phyloP scores from a whole-genome alignment of 179 eudicot species.

The Vitellaria paradoxa region DNA sequence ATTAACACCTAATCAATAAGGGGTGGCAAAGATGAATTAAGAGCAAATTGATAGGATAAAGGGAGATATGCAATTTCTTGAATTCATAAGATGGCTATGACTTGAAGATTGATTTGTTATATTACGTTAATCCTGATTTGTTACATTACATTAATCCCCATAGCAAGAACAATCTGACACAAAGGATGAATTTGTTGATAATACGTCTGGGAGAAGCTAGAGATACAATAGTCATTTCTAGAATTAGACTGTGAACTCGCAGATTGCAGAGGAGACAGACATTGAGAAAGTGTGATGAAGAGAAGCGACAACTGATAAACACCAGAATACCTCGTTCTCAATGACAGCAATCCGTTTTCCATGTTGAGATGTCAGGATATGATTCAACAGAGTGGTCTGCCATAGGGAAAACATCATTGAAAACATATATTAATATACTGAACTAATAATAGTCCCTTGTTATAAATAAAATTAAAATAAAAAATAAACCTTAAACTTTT shows the following conservation, averaged over 20 bases:
- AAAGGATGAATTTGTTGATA: neutral
- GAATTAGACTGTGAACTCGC: neutral
- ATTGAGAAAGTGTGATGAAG: neutral
- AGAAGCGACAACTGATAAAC: neutral
- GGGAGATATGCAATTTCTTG: too few species aligned
- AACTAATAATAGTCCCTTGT: neutral
- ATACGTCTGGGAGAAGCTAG: too few species aligned
- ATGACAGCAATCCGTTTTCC: conserved; percentile 94
- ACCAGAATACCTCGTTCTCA: conserved; percentile 75
- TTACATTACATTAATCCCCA: neutral
- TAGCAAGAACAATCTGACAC: neutral
- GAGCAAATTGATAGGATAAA: too few species aligned
- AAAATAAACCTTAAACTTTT: neutral
- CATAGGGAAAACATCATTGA: conserved; percentile 12
- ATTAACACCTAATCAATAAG: too few species aligned
- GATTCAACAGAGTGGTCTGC: conserved; percentile 91
- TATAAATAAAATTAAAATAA: neutral
- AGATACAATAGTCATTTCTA: neutral
- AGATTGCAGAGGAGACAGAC: neutral
- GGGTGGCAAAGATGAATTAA: too few species aligned
- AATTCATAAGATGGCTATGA: too few species aligned
- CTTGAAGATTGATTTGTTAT: too few species aligned
- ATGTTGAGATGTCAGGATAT: conserved; percentile 85
- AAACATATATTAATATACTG: too few species aligned
- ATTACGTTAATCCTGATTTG: too few species aligned